Evolutionary conservation across 2,329 filamentous ascomycete species (phyloP).

Genomic region (Botrytis fabae): DNA sequence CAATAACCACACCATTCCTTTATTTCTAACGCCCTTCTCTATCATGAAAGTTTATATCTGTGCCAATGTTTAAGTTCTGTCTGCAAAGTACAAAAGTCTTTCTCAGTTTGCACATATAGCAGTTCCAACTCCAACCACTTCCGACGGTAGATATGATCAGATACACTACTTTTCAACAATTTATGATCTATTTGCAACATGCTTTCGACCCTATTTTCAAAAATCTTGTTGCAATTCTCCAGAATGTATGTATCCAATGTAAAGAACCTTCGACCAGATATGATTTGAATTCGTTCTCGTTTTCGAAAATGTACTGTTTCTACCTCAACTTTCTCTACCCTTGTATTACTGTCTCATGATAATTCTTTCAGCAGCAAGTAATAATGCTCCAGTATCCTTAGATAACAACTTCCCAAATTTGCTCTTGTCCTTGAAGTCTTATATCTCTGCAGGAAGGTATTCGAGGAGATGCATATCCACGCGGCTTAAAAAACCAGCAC

Average conservation of each 20-base stretch:
- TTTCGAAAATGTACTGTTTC: neutral
- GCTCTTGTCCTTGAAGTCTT: neutral
- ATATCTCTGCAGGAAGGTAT: neutral
- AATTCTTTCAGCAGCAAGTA: neutral
- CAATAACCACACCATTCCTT: too few relatives aligned
- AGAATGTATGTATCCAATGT: neutral
- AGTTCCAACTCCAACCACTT: neutral
- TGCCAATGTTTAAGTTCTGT: neutral
- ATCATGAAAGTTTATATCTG: neutral
- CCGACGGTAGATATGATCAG: neutral
- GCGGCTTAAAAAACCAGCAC: too few relatives aligned
- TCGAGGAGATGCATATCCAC: neutral
- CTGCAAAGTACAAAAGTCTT: neutral
- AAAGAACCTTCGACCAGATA: neutral
- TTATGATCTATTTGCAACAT: neutral
- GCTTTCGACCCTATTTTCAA: neutral
- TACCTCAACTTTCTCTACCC: neutral
- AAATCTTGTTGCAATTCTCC: neutral
- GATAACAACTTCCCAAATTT: neutral
- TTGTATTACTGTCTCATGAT: neutral
- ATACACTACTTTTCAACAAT: neutral
- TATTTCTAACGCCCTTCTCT: neutral
- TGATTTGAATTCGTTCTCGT: neutral
- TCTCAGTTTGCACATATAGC: neutral
- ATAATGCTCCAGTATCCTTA: neutral